Conservation (phyloP, 2,329 filamentous ascomycete genomes). For the Aspergillus japonicus region DNA sequence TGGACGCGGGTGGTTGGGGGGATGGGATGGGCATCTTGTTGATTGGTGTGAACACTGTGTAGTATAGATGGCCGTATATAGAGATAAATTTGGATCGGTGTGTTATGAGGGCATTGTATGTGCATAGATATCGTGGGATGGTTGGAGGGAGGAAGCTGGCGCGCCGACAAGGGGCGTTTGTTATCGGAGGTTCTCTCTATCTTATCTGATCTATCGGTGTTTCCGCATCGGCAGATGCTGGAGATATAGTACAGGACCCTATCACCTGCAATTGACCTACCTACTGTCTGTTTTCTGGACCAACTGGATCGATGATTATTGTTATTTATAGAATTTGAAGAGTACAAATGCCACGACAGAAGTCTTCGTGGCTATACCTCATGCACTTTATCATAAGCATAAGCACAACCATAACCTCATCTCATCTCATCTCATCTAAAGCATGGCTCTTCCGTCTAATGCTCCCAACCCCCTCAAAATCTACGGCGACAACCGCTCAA, state of each 20-base stretch:
- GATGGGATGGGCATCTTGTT: not conserved
- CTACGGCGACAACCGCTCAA: slow-evolving; percentile 43
- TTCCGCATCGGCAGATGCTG: not conserved
- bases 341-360: no score
- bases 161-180: not conserved
- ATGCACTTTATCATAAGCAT: no score
- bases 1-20: not conserved
- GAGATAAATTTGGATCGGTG: no score
- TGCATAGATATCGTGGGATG: not conserved
- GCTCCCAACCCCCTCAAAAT: not conserved
- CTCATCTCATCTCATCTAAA: no score
- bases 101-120: not conserved
- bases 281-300: no score
- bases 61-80: no score
- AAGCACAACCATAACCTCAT: no score
- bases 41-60: not conserved
- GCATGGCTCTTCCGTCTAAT: not conserved
- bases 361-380: no score
- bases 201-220: slow-evolving; percentile 1
- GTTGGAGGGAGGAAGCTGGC: not conserved
- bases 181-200: not conserved
- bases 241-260: no score
- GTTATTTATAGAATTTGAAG: no score
- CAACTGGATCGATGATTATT: no score
- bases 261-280: no score